Conservation (phyloP, 306 rosid genomes). For the Notholithocarpus densiflorus region DNA sequence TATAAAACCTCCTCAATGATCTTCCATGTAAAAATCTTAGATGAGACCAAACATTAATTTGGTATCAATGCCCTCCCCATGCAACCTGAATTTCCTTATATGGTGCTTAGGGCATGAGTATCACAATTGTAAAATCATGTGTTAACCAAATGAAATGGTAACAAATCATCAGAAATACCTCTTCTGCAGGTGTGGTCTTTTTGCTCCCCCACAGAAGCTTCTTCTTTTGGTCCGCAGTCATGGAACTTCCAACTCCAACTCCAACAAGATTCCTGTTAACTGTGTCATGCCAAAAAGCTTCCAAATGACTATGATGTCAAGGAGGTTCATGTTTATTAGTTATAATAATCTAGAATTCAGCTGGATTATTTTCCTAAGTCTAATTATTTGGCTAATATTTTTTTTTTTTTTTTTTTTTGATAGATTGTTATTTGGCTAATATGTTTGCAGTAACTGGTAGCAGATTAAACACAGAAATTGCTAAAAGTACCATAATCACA, state of each 20-base stretch:
- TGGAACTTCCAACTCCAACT: constrained; percentile 49
- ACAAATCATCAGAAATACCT: constrained; percentile 46
- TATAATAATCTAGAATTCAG: too few relatives aligned
- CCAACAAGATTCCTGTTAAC: constrained; percentile 84
- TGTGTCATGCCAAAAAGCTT: constrained; percentile 36
- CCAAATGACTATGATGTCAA: constrained; percentile 10
- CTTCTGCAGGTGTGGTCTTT: constrained; percentile 63
- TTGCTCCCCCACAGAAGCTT: constrained; percentile 95
- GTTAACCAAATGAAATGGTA: background rate
- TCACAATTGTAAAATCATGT: background rate
- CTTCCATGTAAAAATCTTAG: background rate
- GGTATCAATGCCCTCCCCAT: background rate
- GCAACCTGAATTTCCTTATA: background rate
- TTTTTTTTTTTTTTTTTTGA: too few relatives aligned
- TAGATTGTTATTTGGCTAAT: background rate
- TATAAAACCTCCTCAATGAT: background rate
- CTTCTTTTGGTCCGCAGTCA: constrained; percentile 98
- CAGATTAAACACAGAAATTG: background rate
- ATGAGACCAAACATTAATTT: background rate
- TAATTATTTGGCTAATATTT: background rate
- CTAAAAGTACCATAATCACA: background rate
- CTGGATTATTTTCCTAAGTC: too few relatives aligned
- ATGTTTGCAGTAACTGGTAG: background rate
- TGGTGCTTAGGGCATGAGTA: background rate
- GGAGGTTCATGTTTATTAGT: background rate